phyloP scores from a whole-genome alignment of 116 monocot genomes.

The Iris pallida region DNA sequence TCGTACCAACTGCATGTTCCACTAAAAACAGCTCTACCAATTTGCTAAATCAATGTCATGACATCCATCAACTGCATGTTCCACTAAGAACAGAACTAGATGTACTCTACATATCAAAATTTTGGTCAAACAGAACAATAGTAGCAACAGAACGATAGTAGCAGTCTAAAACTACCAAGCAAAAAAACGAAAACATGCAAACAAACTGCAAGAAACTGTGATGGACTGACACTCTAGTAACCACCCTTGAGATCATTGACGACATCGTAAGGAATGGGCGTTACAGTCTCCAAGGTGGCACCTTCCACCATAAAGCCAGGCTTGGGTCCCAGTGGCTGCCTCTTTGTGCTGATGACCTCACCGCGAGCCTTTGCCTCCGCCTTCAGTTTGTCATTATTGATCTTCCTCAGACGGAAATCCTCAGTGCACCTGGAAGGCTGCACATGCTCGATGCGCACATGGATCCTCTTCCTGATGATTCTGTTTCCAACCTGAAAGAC shows the following conservation, averaged over 20 bases:
- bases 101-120: too few relatives aligned
- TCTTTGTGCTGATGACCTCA: conserved; percentile 37
- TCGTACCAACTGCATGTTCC: too few relatives aligned
- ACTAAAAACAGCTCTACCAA: too few relatives aligned
- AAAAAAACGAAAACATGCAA: neutral
- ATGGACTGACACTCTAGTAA: conserved; percentile 22
- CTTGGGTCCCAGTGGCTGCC: conserved; percentile 40
- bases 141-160: too few relatives aligned
- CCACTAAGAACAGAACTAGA: too few relatives aligned
- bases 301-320: conserved; percentile 51
- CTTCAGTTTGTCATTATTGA: conserved; percentile 36
- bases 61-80: too few relatives aligned
- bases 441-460: conserved; percentile 45
- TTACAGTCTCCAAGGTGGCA: conserved; percentile 35
- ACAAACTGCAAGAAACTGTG: neutral
- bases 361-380: conserved; percentile 37
- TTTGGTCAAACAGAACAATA: too few relatives aligned
- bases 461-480: conserved; percentile 46
- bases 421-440: conserved; percentile 38
- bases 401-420: conserved; percentile 35
- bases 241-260: conserved; percentile 51
- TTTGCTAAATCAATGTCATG: too few relatives aligned
- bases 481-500: conserved; percentile 37
- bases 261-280: conserved; percentile 46
- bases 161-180: too few relatives aligned